Base-by-base conservation (phyloP, 768 basidiomycete genomes). In the Podaxis carcinomalis region DNA sequence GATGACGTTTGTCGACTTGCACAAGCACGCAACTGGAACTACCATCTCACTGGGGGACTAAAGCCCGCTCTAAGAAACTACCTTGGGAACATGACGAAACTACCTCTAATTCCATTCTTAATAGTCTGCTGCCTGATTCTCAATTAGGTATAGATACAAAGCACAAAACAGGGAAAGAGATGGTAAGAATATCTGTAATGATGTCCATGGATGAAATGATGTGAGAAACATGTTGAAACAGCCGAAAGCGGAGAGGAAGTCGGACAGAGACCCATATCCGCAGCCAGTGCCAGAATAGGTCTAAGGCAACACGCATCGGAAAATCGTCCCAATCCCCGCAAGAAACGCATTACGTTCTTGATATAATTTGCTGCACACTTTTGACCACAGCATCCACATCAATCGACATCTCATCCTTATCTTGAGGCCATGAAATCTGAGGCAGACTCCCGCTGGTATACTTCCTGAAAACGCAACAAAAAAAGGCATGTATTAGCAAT, bases 361-460 rank as follows among this genome's bases (percentile, higher is more conserved):
- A 66, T 27, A 72, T 57, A 25, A 67, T 61, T 27, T 63, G 61
- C 28, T 68, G 67, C 32, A 84, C 76, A 10, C 73, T 69, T 23
- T 74, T 69, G 14, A 77, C 69, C n/a, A 84, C 68, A 14, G 78
- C 75, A n/a, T 72, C 57, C 6, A 70, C 72, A 59, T 83, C 75
- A 35, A 84, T 70, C 5, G 68, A 65, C 49, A 81, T 68, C 46
- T 65, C 64, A 16, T 66, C 64, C 19, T 69, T 14, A 27, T 27
- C 46, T 13, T n/a, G 52, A 11, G 59, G 52, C 35, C 32, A 16
- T 5, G 68, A 63, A 5, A 74, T 68, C 5, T 66, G 54, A 5
- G 82, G 81, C 27, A 79, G 68, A 40, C 67, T 66, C 14, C 72
- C 68, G 11, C 51, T 64, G 16, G 69, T 62, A 64, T 77, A 72